Evolutionary conservation across 2,329 filamentous ascomycete genomes (phyloP).

Genomic region (Grosmannia huntii): DNA sequence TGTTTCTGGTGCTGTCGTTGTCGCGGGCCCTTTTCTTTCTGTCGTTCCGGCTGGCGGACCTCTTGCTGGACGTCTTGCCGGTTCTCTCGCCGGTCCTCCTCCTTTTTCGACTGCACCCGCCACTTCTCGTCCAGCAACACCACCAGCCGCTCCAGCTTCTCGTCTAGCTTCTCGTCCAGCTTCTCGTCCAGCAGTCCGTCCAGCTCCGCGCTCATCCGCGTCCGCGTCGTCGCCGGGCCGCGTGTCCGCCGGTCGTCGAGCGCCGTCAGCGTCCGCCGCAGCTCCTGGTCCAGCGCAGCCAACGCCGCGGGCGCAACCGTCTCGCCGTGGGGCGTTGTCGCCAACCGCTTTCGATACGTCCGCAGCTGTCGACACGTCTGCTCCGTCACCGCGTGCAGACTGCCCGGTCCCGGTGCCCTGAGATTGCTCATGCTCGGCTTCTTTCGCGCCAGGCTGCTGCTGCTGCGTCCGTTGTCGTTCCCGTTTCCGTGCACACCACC

Average conservation of each 20-base stretch:
- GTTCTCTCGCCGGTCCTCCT: background rate
- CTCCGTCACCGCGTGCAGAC: conserved; percentile 50
- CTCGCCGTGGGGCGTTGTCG: conserved; percentile 43
- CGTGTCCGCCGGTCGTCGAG: conserved; percentile 43
- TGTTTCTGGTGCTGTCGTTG: background rate
- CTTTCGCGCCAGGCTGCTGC: conserved; percentile 24
- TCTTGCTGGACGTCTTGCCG: background rate
- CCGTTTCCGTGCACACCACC: too few relatives aligned
- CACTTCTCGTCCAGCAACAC: conserved; percentile 60
- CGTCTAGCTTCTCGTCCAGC: conserved; percentile 24
- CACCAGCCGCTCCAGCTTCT: conserved; percentile 45
- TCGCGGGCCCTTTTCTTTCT: background rate
- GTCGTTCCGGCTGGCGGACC: background rate
- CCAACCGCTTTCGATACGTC: conserved; percentile 49
- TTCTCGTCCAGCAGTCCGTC: conserved; percentile 34
- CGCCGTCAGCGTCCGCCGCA: conserved; percentile 46
- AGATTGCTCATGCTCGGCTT: conserved; percentile 20
- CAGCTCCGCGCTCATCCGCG: too few relatives aligned
- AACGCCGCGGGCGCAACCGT: conserved; percentile 43
- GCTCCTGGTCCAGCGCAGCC: conserved; percentile 51
- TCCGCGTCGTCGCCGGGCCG: conserved; percentile 23
- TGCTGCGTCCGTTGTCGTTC: too few relatives aligned
- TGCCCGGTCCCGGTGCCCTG: conserved; percentile 30
- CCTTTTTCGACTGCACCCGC: conserved; percentile 48
- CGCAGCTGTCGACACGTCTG: conserved; percentile 50